Conservation (phyloP, 1,284 basidiomycete genomes). For the Ganoderma multipileum region DNA sequence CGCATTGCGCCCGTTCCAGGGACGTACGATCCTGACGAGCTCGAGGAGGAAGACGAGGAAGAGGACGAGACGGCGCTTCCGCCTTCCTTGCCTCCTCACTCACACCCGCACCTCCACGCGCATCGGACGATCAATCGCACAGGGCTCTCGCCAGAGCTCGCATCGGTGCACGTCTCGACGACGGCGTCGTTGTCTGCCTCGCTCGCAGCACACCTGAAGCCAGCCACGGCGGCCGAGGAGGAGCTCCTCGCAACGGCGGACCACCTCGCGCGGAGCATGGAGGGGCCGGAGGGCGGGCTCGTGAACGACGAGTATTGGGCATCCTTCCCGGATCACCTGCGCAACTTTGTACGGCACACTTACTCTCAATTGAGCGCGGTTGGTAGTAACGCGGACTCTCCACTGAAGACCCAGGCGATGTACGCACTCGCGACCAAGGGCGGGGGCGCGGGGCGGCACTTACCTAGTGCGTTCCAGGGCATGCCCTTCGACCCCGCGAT, state of each 20-base stretch:
- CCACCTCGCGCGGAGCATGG: constrained; percentile 63
- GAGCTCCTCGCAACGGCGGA: constrained; percentile 61
- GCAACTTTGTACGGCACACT: constrained; percentile 55
- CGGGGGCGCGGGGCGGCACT: constrained; percentile 40
- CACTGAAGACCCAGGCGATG: constrained; percentile 60
- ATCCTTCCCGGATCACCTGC: constrained; percentile 58
- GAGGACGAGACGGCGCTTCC: constrained; percentile 41
- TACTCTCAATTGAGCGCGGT: constrained; percentile 40
- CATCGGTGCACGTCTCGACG: constrained; percentile 55
- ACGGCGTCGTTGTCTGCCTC: constrained; percentile 52
- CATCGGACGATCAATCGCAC: constrained; percentile 38
- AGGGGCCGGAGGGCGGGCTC: constrained; percentile 47
- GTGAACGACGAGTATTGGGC: constrained; percentile 59
- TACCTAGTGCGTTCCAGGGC: constrained; percentile 40
- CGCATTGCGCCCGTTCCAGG: constrained; percentile 16
- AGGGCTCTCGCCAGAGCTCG: constrained; percentile 52
- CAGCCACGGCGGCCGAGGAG: constrained; percentile 51
- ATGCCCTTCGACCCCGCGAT: constrained; percentile 61
- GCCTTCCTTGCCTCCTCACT: constrained; percentile 31
- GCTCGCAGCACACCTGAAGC: constrained; percentile 42
- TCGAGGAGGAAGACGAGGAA: constrained; percentile 36
- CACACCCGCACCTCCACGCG: constrained; percentile 31
- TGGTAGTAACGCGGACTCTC: constrained; percentile 40
- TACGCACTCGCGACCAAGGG: constrained; percentile 61
- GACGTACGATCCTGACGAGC: constrained; percentile 19